A percentile compares a stretch with the other conserved stretches of the same genome.
These are phyloP conservation scores for Fennellomyces sp. DNA, from an alignment of 371 early-diverging fungal genomes.

Conservation along the genomic window DNA sequence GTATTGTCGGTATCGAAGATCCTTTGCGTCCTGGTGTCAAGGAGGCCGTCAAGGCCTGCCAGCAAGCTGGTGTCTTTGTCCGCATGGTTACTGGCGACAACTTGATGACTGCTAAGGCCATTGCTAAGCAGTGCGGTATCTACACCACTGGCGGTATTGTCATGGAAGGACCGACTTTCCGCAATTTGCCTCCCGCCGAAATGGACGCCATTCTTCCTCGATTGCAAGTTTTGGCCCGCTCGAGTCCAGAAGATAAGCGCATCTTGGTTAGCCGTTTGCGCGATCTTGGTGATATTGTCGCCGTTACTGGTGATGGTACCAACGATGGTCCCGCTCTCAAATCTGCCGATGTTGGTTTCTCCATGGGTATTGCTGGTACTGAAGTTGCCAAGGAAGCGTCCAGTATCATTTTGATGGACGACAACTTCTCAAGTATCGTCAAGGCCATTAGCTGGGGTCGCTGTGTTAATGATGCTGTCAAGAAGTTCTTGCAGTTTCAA, in stretches of 20 bases:
- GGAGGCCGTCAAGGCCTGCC: slow-evolving; percentile 65
- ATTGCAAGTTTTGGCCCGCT: slow-evolving; percentile 74
- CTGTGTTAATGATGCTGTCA: slow-evolving; percentile 75
- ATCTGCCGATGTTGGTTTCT: slow-evolving; percentile 77
- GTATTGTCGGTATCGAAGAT: slow-evolving; percentile 75
- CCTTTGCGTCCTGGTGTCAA: slow-evolving; percentile 72
- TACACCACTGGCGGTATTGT: slow-evolving; percentile 61
- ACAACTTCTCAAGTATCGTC: slow-evolving; percentile 76
- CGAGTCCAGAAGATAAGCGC: slow-evolving; percentile 72
- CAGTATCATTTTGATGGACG: slow-evolving; percentile 77
- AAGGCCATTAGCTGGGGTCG: slow-evolving; percentile 79
- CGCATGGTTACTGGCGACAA: slow-evolving; percentile 88
- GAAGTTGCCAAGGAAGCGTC: slow-evolving; percentile 82
- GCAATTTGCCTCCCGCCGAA: slow-evolving; percentile 56
- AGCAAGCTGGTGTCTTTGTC: slow-evolving; percentile 76
- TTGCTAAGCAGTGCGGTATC: slow-evolving; percentile 74
- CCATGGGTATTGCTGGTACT: slow-evolving; percentile 83
- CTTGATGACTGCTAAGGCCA: slow-evolving; percentile 65
- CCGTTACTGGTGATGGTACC: slow-evolving; percentile 82
- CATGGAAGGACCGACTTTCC: slow-evolving; percentile 73
- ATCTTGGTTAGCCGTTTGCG: slow-evolving; percentile 67
- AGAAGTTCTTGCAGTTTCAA: slow-evolving; percentile 81
- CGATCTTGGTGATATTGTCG: slow-evolving; percentile 68
- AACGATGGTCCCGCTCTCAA: slow-evolving; percentile 81
- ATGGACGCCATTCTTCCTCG: slow-evolving; percentile 66